Base-by-base conservation (phyloP, 2,329 filamentous ascomycete species). In the Xylogone sp. region DNA sequence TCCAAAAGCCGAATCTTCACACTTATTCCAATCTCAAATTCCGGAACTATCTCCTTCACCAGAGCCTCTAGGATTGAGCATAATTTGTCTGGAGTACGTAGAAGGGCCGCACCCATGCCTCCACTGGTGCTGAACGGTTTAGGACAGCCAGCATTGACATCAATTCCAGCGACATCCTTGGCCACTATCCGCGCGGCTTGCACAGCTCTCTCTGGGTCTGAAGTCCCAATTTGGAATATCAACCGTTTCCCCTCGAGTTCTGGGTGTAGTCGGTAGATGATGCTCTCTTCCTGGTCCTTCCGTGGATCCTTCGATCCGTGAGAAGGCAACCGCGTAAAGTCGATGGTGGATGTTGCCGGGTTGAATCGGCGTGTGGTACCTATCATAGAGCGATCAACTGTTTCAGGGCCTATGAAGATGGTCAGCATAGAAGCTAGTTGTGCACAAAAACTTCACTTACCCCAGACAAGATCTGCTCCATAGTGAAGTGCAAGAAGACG, bases 141-240 rank as follows among this genome's bases (percentile, higher is more conserved):
- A 1, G 94, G 94, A 66, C 94, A 99, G n/a, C 94, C 94, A 0
- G 94, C 91, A 68, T 99, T 99, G 56, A 99, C 87, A 68, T 97
- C 94, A 61, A 99, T 97, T 54, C 94, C 94, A 0, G 86, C 85
- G 2, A 99, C 94, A 69, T 97, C 90, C 12, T 75, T 80, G 0
- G 92, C 94, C 19, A 99, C 87, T 16, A 97, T 73, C 49, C 84
- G 84, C 2, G 93, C 91, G 1, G 93, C 92, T 67, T 88, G 74
- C 0, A 97, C 92, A 1, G 94, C 94, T 24, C 85, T 79, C 12
- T 87, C 84, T 0, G 94, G 90, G 53, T 88, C 85, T 9, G 91
- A 83, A 1, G 93, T 96, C 53, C 94, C 94, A 53, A 99, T 84
- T 68, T 99, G 94, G 69, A 94, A 97, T 53, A 99, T 87, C 49